Base-by-base conservation (phyloP, 805 yeast genomes). In the Cyberlindnera subsufficiens region DNA sequence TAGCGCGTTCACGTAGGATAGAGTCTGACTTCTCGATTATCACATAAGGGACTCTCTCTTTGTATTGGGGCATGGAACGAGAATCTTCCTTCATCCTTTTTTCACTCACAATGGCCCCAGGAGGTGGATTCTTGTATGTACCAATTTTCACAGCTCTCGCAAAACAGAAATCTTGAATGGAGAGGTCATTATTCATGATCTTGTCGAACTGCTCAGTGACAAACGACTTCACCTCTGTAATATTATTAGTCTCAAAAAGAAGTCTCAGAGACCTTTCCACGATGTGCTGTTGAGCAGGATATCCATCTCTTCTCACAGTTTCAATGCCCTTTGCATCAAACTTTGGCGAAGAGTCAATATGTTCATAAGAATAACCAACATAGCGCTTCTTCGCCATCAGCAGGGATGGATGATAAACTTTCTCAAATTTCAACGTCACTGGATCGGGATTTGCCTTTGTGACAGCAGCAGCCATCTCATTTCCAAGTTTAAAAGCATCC, bases 241-340 rank as follows among this genome's bases (percentile, higher is more conserved):
- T 56, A 56, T 91, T 87, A 22, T 70, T 64, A 0, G 90, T 75
- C 11, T 82, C 85, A 59, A 93, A 93, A 3, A 93, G 61, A 0
- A 78, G 68, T 30, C 84, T 66, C 4, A 93, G 63, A 0, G 84
- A 64, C 44, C 78, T 76, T 47, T 87, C 95, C 27, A 86, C 80
- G 16, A 93, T 80, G 51, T 82, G 81, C 62, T 80, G 95, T 50
- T 86, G 95, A 0, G 96, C 96, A 0, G 95, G 95, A 20, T 90
- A 84, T 0, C 98, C 98, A 63, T 93, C 99, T 49, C 99, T 67
- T 49, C 99, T 65, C 0, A 93, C 86, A 0, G 98, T 93, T 58
- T 93, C 99, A 11, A 88, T 89, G 2, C 99, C 99, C 52, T 93
- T 93, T 0, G 99, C 97, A 66, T 93, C 98, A 60, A 93, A 89